phyloP scores from a whole-genome alignment of 192 early-diverging fungal genomes.

The Cladochytrium replicatum region DNA sequence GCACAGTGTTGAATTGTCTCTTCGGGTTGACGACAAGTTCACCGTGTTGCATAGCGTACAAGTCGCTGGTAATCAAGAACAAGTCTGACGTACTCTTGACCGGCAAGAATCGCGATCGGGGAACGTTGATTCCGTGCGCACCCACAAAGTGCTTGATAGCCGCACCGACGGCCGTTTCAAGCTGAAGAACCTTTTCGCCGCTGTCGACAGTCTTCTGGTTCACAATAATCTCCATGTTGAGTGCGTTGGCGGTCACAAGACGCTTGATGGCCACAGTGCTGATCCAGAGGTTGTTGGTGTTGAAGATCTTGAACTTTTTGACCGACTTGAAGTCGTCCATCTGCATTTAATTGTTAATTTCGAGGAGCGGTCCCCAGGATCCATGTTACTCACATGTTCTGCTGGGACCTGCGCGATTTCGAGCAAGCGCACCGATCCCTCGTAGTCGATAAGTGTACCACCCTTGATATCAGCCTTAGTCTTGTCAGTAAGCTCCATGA shows the following conservation, averaged over 20 bases:
- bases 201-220: conserved; percentile 91
- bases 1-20: conserved; percentile 84
- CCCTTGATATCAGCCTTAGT: conserved; percentile 99
- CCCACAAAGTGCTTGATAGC: conserved; percentile 95
- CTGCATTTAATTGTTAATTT: conserved; percentile 8
- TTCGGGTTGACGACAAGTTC: conserved; percentile 86
- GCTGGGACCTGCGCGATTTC: conserved; percentile 99
- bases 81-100: conserved; percentile 97
- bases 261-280: conserved; percentile 48
- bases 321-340: conserved; percentile 97
- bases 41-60: conserved; percentile 90
- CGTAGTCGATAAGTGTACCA: conserved; percentile 98
- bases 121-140: conserved; percentile 97
- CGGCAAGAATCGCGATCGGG: conserved; percentile 92
- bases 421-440: conserved; percentile 80
- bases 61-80: conserved; percentile 91
- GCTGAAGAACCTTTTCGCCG: conserved; percentile 94
- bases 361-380: neutral
- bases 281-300: conserved; percentile 67
- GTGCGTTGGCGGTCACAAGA: conserved; percentile 62
- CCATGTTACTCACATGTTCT: conserved; percentile 53
- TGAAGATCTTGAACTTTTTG: conserved; percentile 99
- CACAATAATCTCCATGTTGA: conserved; percentile 91
- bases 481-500: conserved; percentile 99
- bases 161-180: conserved; percentile 98